Conservation (phyloP, 2,329 filamentous ascomycete genomes). For the Gliomastix tumulicola region DNA sequence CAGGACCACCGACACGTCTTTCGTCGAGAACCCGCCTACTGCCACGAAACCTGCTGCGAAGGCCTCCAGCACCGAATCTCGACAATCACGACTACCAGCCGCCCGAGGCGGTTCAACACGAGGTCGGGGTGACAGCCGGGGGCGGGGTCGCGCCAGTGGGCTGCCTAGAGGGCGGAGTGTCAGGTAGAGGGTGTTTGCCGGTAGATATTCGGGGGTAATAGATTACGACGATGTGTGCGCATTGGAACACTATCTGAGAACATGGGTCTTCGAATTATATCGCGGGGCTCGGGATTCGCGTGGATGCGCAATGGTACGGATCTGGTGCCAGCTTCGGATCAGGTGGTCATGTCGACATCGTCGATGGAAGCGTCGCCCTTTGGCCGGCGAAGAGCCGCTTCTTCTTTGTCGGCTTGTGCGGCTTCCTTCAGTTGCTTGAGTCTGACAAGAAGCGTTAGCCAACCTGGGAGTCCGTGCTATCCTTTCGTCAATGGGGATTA, state of each 20-base stretch:
- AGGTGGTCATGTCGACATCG: constrained; percentile 26
- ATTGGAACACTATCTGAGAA: too few species aligned
- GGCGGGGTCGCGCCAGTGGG: constrained; percentile 34
- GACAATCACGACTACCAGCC: constrained; percentile 39
- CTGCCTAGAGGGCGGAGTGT: constrained; percentile 37
- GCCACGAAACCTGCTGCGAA: constrained; percentile 42
- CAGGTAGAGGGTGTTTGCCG: too few species aligned
- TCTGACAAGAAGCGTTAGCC: constrained; percentile 49
- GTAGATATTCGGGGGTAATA: too few species aligned
- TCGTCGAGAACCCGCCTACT: constrained; percentile 74
- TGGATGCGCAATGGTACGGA: too few species aligned
- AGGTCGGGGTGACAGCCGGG: constrained; percentile 9
- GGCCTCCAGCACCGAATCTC: constrained; percentile 32
- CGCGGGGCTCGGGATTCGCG: too few species aligned
- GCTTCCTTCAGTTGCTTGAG: constrained; percentile 76
- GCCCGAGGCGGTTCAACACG: constrained; percentile 30
- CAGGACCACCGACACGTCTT: constrained; percentile 86
- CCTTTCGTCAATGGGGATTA: background rate
- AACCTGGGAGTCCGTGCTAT: background rate
- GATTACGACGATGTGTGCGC: too few species aligned
- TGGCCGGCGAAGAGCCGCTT: constrained; percentile 72
- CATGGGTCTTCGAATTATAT: too few species aligned
- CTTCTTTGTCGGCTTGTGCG: constrained; percentile 79
- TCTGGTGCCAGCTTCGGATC: too few species aligned
- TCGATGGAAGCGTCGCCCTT: constrained; percentile 13